phyloP scores from a whole-genome alignment of 192 early-diverging fungal species.

The Rhizophagus prolifer region DNA sequence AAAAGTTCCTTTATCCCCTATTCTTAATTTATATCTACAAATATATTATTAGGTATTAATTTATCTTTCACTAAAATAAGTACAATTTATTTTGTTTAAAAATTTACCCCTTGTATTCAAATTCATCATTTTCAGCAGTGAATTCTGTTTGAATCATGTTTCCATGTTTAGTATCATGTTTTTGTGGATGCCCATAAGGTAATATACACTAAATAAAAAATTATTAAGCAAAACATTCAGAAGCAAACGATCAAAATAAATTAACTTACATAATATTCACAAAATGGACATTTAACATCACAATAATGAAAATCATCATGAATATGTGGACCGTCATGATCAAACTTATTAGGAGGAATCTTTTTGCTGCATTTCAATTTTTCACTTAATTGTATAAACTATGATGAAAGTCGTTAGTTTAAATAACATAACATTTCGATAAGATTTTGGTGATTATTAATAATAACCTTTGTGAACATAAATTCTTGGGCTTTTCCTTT shows the following conservation, averaged over 20 bases:
- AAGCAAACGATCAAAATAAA: too few species aligned
- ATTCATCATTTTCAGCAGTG: slow-evolving; percentile 8
- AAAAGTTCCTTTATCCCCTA: slow-evolving; percentile 14
- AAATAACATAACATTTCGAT: too few species aligned
- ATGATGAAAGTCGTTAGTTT: background rate
- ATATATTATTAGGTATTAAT: background rate
- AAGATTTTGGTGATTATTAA: too few species aligned
- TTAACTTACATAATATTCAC: slow-evolving; percentile 16
- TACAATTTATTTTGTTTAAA: background rate
- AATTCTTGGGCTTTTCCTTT: background rate
- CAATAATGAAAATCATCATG: slow-evolving; percentile 21
- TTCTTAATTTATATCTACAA: too few species aligned
- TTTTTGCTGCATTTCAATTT: slow-evolving; percentile 13
- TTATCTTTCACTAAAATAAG: too few species aligned
- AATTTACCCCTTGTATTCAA: slow-evolving; percentile 16
- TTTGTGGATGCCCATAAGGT: slow-evolving; percentile 10
- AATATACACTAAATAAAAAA: background rate
- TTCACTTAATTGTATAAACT: slow-evolving; percentile 27
- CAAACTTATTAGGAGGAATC: slow-evolving; percentile 26
- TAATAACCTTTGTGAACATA: slow-evolving; percentile 22
- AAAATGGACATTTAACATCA: slow-evolving; percentile 16
- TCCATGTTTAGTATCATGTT: slow-evolving; percentile 8
- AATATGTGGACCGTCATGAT: slow-evolving; percentile 19
- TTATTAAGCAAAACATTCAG: too few species aligned
- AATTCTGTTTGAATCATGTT: slow-evolving; percentile 23